Conservation (phyloP, 2,329 filamentous ascomycete genomes). For the Geoglossum cookeanum region DNA sequence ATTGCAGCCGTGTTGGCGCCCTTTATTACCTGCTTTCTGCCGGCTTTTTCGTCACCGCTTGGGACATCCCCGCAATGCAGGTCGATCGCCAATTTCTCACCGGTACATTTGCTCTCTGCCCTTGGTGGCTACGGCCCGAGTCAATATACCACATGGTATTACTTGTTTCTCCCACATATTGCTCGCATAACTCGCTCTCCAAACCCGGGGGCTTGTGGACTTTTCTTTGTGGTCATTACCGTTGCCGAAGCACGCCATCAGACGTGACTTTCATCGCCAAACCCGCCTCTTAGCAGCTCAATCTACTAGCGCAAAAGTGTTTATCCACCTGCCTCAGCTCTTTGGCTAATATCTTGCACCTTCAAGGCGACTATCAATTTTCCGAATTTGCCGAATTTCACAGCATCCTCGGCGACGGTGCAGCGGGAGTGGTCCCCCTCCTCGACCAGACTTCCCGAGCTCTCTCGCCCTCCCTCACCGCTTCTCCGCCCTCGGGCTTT, state of each 20-base stretch:
- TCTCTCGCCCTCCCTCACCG: not conserved
- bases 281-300: not conserved
- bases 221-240: not conserved
- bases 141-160: not conserved
- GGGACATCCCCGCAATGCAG: too few species aligned
- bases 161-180: not conserved
- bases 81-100: too few species aligned
- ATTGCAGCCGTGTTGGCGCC: too few species aligned
- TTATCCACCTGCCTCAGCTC: not conserved
- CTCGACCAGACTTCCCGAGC: not conserved
- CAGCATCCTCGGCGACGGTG: not conserved
- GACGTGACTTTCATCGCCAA: not conserved
- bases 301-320: not conserved
- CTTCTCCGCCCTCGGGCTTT: not conserved
- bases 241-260: not conserved
- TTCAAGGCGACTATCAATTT: not conserved
- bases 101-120: too few species aligned
- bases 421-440: not conserved
- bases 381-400: not conserved
- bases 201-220: not conserved
- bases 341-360: not conserved
- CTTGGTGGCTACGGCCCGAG: too few species aligned
- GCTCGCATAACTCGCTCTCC: not conserved
- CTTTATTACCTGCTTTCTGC: not conserved
- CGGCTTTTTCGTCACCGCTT: too few species aligned